Evolutionary conservation across 768 basidiomycete genomes (phyloP), one percentile per base, ranked within the genome.

Genomic region (Boletus rufocinnamomeus): DNA sequence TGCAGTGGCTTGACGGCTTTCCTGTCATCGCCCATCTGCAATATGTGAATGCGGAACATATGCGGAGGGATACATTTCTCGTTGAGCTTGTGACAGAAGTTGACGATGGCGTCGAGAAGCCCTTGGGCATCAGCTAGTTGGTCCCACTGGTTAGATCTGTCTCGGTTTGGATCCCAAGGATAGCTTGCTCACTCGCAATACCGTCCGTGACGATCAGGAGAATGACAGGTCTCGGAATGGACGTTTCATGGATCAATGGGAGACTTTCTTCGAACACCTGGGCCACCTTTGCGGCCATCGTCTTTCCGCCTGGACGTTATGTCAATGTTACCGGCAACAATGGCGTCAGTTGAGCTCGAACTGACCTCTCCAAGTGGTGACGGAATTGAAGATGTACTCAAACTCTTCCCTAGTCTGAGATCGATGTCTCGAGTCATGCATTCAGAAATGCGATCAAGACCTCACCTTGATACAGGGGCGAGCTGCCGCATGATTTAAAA

Each of bases 21-120:
- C 45, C 66, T 62, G 37, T 69, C 63, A 0, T 63, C 56, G 1
- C 68, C 68, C 61, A 69, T 65, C 51, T 69, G 68, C 46, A 69
- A 35, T 19, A 70, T 27, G 37, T 69, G 61, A 13, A 69, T 63
- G 2, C 63, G 63, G 63, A 70, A 65, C 66, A 68, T 61, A 37
- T 67, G 40, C 5, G 54, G 19, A 11, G 56, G 45, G 4, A 70
- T 44, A 7, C 25, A 2, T 50, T 52, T 43, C 17, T 3, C 45
- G 19, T 68, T 40, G 11, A 69, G 56, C 14, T 43, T 52, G 21
- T 58, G 59, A 50, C 57, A 64, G 28, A 61, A 51, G 23, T 9
- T 16, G 30, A 52, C 23, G 13, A 67, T 55, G 37, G 37, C 51
- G 11, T 65, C 34, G 19, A 56, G 4, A 19, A 69, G 52, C 7